A percentile compares a stretch with the other conserved stretches of the same genome.
phyloP scores from a whole-genome alignment of 2,329 filamentous ascomycete genomes.

The Venturia nashicola region DNA sequence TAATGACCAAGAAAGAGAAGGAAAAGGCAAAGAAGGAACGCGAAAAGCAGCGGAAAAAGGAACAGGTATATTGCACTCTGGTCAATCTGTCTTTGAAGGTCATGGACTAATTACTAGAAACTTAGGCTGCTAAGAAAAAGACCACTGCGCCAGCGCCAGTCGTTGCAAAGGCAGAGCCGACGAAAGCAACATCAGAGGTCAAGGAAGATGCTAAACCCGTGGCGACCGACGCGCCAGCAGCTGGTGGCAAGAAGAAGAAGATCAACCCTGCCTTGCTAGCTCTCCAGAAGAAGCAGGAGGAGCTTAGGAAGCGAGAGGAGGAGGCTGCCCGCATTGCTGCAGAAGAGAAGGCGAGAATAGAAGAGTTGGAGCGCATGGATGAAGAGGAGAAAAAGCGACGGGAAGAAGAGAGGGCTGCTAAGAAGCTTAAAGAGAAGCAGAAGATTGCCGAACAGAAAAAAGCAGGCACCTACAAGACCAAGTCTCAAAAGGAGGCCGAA shows the following conservation, averaged over 20 bases:
- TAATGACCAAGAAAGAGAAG: conserved; percentile 97
- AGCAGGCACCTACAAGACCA: conserved; percentile 76
- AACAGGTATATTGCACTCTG: conserved; percentile 54
- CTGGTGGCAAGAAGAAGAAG: conserved; percentile 76
- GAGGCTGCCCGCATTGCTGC: conserved; percentile 45
- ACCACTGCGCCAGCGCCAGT: conserved; percentile 39
- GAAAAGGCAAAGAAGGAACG: conserved; percentile 96
- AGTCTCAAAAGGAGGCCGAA: conserved; percentile 75
- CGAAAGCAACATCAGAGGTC: conserved; percentile 29
- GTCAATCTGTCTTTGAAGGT: background rate
- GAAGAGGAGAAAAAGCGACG: conserved; percentile 57
- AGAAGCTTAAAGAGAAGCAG: conserved; percentile 80
- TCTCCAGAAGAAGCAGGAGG: conserved; percentile 75
- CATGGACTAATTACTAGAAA: conserved; percentile 13
- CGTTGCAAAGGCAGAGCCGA: conserved; percentile 28
- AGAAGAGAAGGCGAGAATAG: conserved; percentile 53
- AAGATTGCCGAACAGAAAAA: conserved; percentile 79
- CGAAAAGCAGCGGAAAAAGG: conserved; percentile 97
- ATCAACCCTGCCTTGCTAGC: conserved; percentile 59
- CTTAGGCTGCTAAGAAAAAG: conserved; percentile 43
- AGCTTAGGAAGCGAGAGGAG: conserved; percentile 53
- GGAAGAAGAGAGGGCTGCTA: conserved; percentile 62
- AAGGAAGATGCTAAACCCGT: conserved; percentile 26
- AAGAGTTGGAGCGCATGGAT: conserved; percentile 51
- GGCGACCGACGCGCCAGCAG: conserved; percentile 19